A percentile compares a stretch with the other conserved stretches of the same genome.
Evolutionary conservation across 177 flowering plant species (phyloP).

Genomic region (Vitis hybrid): DNA sequence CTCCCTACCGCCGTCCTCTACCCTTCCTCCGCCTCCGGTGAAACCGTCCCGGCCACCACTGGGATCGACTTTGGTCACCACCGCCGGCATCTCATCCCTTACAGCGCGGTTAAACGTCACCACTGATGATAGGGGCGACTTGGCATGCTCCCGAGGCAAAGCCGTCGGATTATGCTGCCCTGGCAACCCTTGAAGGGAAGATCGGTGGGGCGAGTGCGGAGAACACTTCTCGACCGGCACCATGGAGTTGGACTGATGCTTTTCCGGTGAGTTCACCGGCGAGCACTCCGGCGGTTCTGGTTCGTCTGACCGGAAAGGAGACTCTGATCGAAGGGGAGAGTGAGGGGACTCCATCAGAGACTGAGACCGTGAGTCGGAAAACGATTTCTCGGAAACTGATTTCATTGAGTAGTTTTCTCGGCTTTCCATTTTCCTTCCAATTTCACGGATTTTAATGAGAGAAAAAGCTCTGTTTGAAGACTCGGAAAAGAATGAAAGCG

Average conservation of each 20-base stretch:
- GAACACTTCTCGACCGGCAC: conserved; percentile 36
- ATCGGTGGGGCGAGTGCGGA: conserved; percentile 19
- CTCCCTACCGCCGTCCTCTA: conserved; percentile 20
- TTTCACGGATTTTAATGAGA: conserved; percentile 2
- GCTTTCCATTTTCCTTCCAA: conserved; percentile 6
- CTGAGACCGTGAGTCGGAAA: conserved; percentile 28
- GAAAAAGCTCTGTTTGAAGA: conserved; percentile 12
- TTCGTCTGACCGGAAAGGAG: conserved; percentile 53
- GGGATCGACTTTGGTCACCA: conserved; percentile 27
- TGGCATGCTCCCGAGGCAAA: conserved; percentile 14
- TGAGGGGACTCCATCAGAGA: conserved; percentile 37
- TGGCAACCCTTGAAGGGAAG: conserved; percentile 4
- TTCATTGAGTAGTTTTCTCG: too few species aligned
- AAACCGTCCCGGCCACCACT: conserved; percentile 10
- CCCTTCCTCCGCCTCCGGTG: conserved; percentile 5
- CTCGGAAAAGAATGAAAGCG: not conserved
- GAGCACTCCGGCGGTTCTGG: conserved; percentile 29
- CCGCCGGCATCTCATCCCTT: conserved; percentile 30
- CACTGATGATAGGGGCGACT: conserved; percentile 20
- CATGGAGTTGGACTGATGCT: conserved; percentile 34
- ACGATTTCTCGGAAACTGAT: conserved; percentile 9
- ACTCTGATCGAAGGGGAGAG: conserved; percentile 53
- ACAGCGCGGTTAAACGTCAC: conserved; percentile 31
- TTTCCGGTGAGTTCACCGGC: conserved; percentile 22
- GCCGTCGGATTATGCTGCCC: conserved; percentile 6